These are phyloP conservation scores for Dillenia turbinata DNA, from an alignment of 164 flowering plant species.

Conservation along the genomic window DNA sequence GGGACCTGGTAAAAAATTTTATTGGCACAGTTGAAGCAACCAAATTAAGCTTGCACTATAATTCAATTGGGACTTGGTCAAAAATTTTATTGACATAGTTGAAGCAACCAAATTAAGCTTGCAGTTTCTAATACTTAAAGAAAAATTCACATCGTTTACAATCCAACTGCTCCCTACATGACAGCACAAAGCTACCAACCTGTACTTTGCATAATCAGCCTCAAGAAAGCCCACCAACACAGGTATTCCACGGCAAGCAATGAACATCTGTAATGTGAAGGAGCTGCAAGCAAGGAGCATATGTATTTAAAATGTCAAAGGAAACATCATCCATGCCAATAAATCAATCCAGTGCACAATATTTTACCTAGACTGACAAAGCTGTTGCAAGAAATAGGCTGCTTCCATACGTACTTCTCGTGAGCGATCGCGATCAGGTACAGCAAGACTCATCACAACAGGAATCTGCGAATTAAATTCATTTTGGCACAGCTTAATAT, in stretches of 20 bases:
- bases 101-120: no score
- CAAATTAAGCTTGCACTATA: no score
- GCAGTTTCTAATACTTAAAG: no score
- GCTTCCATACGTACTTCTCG: slow-evolving; percentile 96
- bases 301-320: background rate
- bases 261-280: slow-evolving; percentile 95
- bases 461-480: slow-evolving; percentile 57
- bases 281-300: slow-evolving; percentile 49
- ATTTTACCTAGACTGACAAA: slow-evolving; percentile 87
- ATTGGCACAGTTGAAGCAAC: no score
- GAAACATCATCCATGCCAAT: background rate
- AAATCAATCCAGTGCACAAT: slow-evolving; percentile 6
- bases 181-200: slow-evolving; percentile 36
- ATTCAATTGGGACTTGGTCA: no score
- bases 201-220: slow-evolving; percentile 95
- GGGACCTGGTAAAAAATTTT: no score
- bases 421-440: slow-evolving; percentile 84
- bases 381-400: slow-evolving; percentile 93
- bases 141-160: no score
- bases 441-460: slow-evolving; percentile 79
- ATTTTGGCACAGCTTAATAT: no score
- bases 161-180: no score
- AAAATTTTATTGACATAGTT: no score
- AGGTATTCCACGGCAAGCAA: slow-evolving; percentile 96
- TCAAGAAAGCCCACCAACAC: slow-evolving; percentile 93